Percentiles rank a stretch among this genome's conserved stretches.
Conservation (phyloP, 208 protist species). For the Trypanosoma conorhini region DNA sequence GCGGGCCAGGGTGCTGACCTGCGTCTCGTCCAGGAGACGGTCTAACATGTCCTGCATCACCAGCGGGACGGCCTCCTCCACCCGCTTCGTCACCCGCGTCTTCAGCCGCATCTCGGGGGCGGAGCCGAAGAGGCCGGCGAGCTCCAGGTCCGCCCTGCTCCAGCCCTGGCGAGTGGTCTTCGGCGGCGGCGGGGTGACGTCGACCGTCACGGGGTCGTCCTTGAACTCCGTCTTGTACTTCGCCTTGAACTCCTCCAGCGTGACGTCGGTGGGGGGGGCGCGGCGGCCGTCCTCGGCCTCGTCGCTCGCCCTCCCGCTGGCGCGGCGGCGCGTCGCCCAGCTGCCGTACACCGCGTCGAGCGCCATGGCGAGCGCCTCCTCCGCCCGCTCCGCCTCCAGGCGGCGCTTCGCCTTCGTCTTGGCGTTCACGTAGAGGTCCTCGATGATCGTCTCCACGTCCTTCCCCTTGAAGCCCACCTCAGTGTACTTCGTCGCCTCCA, state of each 20-base stretch:
- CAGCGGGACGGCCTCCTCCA: conserved; percentile 81
- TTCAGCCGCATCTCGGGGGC: conserved; percentile 48
- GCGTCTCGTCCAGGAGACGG: conserved; percentile 90
- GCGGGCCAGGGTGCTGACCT: conserved; percentile 81
- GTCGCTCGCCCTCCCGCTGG: conserved; percentile 10
- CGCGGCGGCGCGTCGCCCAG: conserved; percentile 49
- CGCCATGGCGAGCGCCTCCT: conserved; percentile 77
- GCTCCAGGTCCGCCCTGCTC: conserved; percentile 3
- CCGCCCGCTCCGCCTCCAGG: conserved; percentile 61
- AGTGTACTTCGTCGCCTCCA: conserved; percentile 99
- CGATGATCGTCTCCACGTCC: conserved; percentile 97
- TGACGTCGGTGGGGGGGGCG: conserved; percentile 32
- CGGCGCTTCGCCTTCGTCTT: conserved; percentile 86
- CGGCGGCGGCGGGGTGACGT: conserved; percentile 49
- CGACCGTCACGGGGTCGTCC: conserved; percentile 77
- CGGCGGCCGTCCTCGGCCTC: conserved; percentile 17
- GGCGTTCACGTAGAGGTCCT: conserved; percentile 93
- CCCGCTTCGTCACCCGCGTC: conserved; percentile 63
- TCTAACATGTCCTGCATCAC: conserved; percentile 85
- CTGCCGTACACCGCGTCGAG: conserved; percentile 76
- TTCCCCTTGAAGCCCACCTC: conserved; percentile 96
- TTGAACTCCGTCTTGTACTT: conserved; percentile 77
- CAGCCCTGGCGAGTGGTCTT: conserved; percentile 1
- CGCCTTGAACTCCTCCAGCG: conserved; percentile 77
- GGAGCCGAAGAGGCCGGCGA: conserved; percentile 68